These are phyloP conservation scores for Cornus florida DNA, from an alignment of 148 eudicot genomes.

Conservation along the genomic window DNA sequence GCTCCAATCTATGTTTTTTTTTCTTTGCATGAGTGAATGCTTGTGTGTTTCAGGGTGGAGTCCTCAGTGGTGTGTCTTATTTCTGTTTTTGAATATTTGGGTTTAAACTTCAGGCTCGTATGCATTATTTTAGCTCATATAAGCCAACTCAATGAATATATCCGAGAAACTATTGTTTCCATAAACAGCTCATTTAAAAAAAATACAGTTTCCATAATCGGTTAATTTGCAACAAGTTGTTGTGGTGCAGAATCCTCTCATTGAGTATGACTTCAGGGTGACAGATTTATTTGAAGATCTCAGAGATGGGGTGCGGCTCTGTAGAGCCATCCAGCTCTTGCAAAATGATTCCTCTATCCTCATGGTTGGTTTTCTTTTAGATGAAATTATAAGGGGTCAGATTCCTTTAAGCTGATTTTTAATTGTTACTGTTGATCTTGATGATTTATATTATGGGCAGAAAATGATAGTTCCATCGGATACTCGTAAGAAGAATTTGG, in stretches of 20 bases:
- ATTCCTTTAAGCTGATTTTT: constrained; percentile 1
- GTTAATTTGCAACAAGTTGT: constrained; percentile 13
- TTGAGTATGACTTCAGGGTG: constrained; percentile 76
- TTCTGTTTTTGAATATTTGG: background rate
- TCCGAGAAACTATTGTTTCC: background rate
- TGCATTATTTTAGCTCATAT: background rate
- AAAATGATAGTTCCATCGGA: constrained; percentile 83
- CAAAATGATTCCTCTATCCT: constrained; percentile 73
- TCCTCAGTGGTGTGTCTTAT: background rate
- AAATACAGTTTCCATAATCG: background rate
- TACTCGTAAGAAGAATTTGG: constrained; percentile 65
- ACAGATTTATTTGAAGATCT: constrained; percentile 75
- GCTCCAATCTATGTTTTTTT: constrained; percentile 3
- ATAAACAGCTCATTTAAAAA: constrained; percentile 8
- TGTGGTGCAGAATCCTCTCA: constrained; percentile 63
- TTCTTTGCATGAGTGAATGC: background rate
- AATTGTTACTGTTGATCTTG: background rate
- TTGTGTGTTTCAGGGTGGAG: background rate
- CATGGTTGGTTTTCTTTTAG: constrained; percentile 45
- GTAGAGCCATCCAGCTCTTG: constrained; percentile 85
- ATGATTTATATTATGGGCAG: constrained; percentile 40
- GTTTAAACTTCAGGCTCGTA: background rate
- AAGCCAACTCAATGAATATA: background rate
- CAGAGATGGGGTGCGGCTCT: constrained; percentile 83
- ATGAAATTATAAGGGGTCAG: background rate